These are phyloP conservation scores for Cordyceps farinosa DNA, from an alignment of 2,329 filamentous ascomycete genomes.

Conservation along the genomic window DNA sequence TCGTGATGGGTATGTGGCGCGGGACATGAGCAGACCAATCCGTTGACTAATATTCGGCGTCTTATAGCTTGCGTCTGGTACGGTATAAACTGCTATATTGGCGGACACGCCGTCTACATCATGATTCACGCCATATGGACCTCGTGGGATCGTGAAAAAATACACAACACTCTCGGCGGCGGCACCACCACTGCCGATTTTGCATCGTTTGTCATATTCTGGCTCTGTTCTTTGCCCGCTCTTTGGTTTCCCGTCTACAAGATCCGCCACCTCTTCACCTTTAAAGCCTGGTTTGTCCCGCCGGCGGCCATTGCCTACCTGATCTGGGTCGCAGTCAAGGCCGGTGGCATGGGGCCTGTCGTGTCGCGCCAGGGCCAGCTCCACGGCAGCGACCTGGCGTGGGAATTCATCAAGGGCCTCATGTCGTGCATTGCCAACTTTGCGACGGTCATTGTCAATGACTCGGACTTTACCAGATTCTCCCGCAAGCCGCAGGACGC, in stretches of 20 bases:
- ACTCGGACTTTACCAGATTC: slow-evolving; percentile 83
- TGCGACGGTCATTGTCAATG: slow-evolving; percentile 77
- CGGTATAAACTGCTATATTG: slow-evolving; percentile 81
- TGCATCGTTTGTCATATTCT: slow-evolving; percentile 83
- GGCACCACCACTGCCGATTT: slow-evolving; percentile 60
- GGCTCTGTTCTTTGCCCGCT: slow-evolving; percentile 73
- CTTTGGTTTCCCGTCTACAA: slow-evolving; percentile 89
- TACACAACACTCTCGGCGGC: slow-evolving; percentile 62
- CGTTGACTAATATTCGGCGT: slow-evolving; percentile 18
- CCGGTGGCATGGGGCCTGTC: slow-evolving; percentile 79
- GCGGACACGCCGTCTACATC: slow-evolving; percentile 76
- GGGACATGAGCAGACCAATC: no score
- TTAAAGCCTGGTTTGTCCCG: slow-evolving; percentile 82
- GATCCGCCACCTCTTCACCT: slow-evolving; percentile 84
- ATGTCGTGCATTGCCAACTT: slow-evolving; percentile 92
- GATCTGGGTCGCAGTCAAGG: slow-evolving; percentile 79
- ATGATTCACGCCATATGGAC: slow-evolving; percentile 88
- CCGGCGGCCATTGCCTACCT: slow-evolving; percentile 78
- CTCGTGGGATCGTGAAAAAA: slow-evolving; percentile 54
- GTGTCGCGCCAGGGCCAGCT: slow-evolving; percentile 62
- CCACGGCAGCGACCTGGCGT: slow-evolving; percentile 67
- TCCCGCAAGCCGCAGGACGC: slow-evolving; percentile 73
- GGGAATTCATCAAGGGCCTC: slow-evolving; percentile 79
- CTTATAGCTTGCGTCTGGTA: slow-evolving; percentile 74
- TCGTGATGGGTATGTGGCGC: slow-evolving; percentile 60